Conservation (phyloP, 108 stramenopile species). For the Fragilariopsis cylindrus region DNA sequence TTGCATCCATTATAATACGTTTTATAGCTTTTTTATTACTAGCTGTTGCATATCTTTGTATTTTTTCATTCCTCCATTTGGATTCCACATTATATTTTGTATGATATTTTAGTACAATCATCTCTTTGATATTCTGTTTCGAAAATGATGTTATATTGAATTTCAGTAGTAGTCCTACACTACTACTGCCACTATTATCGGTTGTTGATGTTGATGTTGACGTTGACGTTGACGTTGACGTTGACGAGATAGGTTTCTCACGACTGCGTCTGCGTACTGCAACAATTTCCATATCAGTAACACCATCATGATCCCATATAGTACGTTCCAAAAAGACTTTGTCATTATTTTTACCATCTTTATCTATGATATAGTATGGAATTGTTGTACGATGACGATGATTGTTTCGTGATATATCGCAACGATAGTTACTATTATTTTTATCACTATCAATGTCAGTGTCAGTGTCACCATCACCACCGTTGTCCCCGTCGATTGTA, state of each 20-base stretch:
- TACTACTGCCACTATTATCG: not conserved
- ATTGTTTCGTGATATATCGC: too few species aligned
- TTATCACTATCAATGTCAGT: too few species aligned
- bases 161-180: not conserved
- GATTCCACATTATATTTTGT: not conserved
- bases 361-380: too few species aligned
- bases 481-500: too few species aligned
- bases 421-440: too few species aligned
- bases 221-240: not conserved
- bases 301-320: conserved; percentile 38
- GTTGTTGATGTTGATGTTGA: too few species aligned
- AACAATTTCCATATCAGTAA: conserved; percentile 34
- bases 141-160: not conserved
- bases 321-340: conserved; percentile 1
- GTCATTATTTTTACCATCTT: too few species aligned
- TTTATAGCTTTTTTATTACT: not conserved
- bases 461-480: too few species aligned
- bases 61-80: not conserved
- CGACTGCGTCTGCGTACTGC: not conserved
- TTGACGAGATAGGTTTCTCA: not conserved
- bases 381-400: too few species aligned
- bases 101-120: not conserved
- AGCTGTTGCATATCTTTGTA: not conserved
- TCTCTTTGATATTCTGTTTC: not conserved
- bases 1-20: not conserved